phyloP scores from a whole-genome alignment of 108 stramenopile genomes.

The Schizochytrium sp. region DNA sequence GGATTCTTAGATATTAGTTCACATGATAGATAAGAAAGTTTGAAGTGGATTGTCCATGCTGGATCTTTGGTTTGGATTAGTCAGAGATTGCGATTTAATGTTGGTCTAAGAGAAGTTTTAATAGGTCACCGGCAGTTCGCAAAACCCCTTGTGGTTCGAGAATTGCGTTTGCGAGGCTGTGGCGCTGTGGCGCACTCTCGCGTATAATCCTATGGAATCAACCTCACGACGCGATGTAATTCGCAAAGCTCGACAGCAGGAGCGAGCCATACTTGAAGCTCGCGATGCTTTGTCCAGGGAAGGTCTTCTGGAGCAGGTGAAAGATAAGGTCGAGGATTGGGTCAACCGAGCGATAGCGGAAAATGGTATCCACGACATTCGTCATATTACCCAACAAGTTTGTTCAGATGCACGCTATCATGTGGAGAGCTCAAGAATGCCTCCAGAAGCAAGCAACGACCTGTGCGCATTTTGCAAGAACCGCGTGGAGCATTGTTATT shows the following conservation, averaged over 20 bases:
- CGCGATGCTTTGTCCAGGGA: neutral
- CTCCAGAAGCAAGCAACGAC: neutral
- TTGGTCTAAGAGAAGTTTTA: too few species aligned
- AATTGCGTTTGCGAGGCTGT: too few species aligned
- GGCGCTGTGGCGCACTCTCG: neutral
- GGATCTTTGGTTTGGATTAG: too few species aligned
- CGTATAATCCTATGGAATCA: neutral
- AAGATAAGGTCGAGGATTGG: conserved; percentile 19
- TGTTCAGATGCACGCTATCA: conserved; percentile 10
- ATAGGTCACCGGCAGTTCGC: too few species aligned
- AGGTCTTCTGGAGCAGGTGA: neutral
- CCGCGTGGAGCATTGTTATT: neutral
- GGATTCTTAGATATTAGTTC: too few species aligned
- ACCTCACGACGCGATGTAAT: neutral
- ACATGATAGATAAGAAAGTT: too few species aligned
- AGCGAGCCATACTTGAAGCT: neutral
- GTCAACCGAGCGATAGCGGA: conserved; percentile 33
- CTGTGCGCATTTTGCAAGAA: neutral
- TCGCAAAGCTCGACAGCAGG: conserved; percentile 6
- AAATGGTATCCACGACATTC: neutral
- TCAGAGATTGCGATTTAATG: too few species aligned
- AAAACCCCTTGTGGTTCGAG: too few species aligned
- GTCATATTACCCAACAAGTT: conserved; percentile 13
- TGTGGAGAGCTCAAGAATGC: neutral
- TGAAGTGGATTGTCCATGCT: too few species aligned